Evolutionary conservation across 768 basidiomycete genomes (phyloP).

Genomic region (Boletus subcaerulescens): DNA sequence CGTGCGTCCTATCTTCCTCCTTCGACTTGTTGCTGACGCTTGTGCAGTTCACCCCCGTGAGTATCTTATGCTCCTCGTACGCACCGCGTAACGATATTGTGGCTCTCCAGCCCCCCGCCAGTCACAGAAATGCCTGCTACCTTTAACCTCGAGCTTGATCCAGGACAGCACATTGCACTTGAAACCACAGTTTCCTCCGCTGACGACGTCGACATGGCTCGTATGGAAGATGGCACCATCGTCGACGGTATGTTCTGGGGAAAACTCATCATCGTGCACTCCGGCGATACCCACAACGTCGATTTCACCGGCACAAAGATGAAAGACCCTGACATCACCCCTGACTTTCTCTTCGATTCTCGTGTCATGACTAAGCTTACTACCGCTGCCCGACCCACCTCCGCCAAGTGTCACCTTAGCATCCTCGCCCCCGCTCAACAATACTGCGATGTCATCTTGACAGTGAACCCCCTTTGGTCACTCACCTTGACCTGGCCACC

Average conservation of each 20-base stretch:
- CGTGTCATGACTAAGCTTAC: conserved; percentile 76
- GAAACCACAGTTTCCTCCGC: conserved; percentile 76
- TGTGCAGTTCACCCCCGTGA: conserved; percentile 48
- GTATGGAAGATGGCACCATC: conserved; percentile 84
- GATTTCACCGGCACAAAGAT: conserved; percentile 82
- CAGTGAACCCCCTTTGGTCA: conserved; percentile 72
- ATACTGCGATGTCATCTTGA: conserved; percentile 76
- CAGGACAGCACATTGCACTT: conserved; percentile 76
- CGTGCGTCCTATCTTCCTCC: conserved; percentile 42
- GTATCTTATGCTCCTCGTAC: conserved; percentile 25
- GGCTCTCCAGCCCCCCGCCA: conserved; percentile 51
- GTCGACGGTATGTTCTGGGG: conserved; percentile 90
- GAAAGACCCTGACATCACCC: conserved; percentile 57
- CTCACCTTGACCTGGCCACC: conserved; percentile 76
- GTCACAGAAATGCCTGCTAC: conserved; percentile 84
- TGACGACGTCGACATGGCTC: conserved; percentile 85
- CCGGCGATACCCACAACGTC: conserved; percentile 72
- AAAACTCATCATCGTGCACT: conserved; percentile 78
- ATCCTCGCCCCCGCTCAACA: conserved; percentile 70
- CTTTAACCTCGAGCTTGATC: conserved; percentile 77
- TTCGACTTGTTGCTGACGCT: conserved; percentile 8
- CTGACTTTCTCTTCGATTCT: conserved; percentile 72
- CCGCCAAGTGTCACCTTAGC: conserved; percentile 74
- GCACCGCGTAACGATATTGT: conserved; percentile 1
- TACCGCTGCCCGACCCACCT: conserved; percentile 66